Evolutionary conservation across 305 asterid species (phyloP).

Genomic region (Fraxinus baroniana): DNA sequence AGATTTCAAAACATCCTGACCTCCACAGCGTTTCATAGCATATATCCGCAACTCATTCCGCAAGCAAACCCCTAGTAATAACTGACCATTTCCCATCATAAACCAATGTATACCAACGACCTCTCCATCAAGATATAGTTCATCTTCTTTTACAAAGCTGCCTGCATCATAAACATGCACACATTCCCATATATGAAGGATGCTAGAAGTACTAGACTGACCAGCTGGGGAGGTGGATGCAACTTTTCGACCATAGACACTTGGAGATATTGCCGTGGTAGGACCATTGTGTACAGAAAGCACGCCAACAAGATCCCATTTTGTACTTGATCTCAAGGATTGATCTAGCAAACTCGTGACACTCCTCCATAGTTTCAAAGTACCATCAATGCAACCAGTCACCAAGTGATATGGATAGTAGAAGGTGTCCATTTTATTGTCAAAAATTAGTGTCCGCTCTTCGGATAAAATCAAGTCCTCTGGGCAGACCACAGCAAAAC

Average conservation of each 20-base stretch:
- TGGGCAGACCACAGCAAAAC: conserved; percentile 68
- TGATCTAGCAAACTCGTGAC: conserved; percentile 61
- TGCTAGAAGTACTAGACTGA: conserved; percentile 35
- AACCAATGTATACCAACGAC: conserved; percentile 72
- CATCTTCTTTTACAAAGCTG: conserved; percentile 73
- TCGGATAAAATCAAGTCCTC: conserved; percentile 40
- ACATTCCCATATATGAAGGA: conserved; percentile 78
- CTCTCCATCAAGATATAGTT: conserved; percentile 59
- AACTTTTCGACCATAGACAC: conserved; percentile 72
- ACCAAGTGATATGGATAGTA: conserved; percentile 73
- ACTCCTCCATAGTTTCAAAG: conserved; percentile 85
- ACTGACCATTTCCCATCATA: conserved; percentile 72
- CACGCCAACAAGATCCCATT: conserved; percentile 82
- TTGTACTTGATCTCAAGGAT: conserved; percentile 37
- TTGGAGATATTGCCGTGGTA: conserved; percentile 50
- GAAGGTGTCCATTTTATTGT: conserved; percentile 39
- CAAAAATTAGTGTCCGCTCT: conserved; percentile 38
- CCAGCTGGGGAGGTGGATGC: conserved; percentile 52
- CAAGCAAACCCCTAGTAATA: conserved; percentile 75
- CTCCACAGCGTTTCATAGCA: conserved; percentile 59
- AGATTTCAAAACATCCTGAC: conserved; percentile 56
- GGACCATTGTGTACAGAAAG: conserved; percentile 63
- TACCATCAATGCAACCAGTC: conserved; percentile 72
- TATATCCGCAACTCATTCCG: conserved; percentile 64
- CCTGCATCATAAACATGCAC: conserved; percentile 59